Conservation (phyloP, 257 asterid species). For the Ballota nigra region DNA sequence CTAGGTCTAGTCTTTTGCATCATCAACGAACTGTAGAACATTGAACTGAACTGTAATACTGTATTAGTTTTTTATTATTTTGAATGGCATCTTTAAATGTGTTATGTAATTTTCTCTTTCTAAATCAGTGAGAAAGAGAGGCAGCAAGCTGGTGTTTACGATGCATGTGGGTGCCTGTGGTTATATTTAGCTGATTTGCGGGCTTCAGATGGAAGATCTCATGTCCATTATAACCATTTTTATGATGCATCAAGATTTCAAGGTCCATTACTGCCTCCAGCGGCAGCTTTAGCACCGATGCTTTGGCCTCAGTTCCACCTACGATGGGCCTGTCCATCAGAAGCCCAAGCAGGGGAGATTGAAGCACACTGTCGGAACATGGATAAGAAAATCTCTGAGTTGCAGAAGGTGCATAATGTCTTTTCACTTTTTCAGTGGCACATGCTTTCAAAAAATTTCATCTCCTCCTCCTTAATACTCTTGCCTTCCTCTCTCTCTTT, state of each 20-base stretch:
- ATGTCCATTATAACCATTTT: constrained; percentile 76
- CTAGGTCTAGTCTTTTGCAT: constrained; percentile 6
- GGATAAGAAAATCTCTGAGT: constrained; percentile 55
- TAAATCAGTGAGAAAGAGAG: constrained; percentile 84
- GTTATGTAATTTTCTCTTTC: constrained; percentile 5
- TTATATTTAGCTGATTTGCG: constrained; percentile 73
- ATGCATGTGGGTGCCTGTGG: constrained; percentile 90
- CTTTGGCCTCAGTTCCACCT: constrained; percentile 99
- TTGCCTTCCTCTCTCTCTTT: constrained; percentile 1
- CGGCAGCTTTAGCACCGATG: constrained; percentile 98
- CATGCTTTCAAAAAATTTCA: background rate
- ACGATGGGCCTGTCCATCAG: constrained; percentile 95
- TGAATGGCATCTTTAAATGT: background rate
- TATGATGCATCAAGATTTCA: constrained; percentile 70
- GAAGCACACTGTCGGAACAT: constrained; percentile 80
- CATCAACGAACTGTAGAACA: background rate
- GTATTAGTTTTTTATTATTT: background rate
- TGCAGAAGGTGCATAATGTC: constrained; percentile 59
- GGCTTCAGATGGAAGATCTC: constrained; percentile 69
- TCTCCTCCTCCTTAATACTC: background rate
- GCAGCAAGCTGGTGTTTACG: constrained; percentile 82
- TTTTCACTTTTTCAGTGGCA: background rate
- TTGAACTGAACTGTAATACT: background rate
- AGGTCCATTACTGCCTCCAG: constrained; percentile 84
- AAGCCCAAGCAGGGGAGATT: constrained; percentile 86